Evolutionary conservation across 78 protist genomes (phyloP), one percentile per base, ranked within the genome.

Genomic region (Mantamonas sphyraenae): DNA sequence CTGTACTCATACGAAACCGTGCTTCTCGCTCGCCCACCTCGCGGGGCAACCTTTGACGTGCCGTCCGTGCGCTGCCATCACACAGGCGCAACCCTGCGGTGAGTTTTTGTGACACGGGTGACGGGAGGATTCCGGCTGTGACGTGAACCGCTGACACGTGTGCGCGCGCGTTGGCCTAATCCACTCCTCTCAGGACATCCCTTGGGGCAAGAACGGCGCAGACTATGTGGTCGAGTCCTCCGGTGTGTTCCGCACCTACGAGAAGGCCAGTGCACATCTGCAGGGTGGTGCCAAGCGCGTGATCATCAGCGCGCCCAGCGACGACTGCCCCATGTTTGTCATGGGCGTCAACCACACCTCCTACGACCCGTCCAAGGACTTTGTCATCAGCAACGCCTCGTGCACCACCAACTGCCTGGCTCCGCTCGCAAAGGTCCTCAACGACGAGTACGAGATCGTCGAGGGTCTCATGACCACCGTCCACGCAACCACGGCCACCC

Each of bases 341-440:
- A 79, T 87, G 91, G 99, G 99, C 71, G 98, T 94, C 64, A 98
- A 98, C 87, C 82, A 96, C 71, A 76, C 75, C 19, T 24, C 64
- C 51, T 93, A 83, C 89, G 76, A 61, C 19, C 28, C 30, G 45
- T 30, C 68, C 68, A n/a, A 64, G 45, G 60, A 74, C 63, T n/a
- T n/a, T n/a, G 71, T 93, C 69, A 74, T 96, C 51, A 91, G 95
- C 39, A 93, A 93, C 84, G 98, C 98, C 31, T 96, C 99, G 39
- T 97, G 99, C 89, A 98, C 99, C 63, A 97, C 99, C 92, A 98
- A 97, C 95, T 97, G 99, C 90, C 87, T 96, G 20, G 99, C 99
- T 0, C 99, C 99, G 65, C 75, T 98, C 35, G 98, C 90, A 68
- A 90, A 90, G 84, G 76, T 92, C 51, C 62, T 98, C 82, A 19